phyloP scores from a whole-genome alignment of 176 grass and related monocot species.

The Triticum dicoccoides region DNA sequence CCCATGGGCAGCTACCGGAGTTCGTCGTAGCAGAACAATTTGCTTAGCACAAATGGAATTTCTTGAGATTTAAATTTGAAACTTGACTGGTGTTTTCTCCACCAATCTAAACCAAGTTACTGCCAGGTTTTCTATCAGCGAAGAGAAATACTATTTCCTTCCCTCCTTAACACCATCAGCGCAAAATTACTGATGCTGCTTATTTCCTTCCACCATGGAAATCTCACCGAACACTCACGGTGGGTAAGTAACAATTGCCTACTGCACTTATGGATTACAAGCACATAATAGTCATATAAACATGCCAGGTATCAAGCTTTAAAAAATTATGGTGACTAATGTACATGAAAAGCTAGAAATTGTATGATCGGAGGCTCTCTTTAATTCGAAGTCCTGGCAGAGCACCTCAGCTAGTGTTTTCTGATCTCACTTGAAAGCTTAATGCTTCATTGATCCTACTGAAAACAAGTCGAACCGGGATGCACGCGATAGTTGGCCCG shows the following conservation, averaged over 20 bases:
- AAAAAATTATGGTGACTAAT: slow-evolving; percentile 35
- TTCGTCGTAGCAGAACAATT: not conserved
- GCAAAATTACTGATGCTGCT: slow-evolving; percentile 23
- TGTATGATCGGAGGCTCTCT: slow-evolving; percentile 16
- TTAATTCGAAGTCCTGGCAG: not conserved
- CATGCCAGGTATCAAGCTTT: slow-evolving; percentile 30
- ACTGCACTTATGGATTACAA: slow-evolving; percentile 36
- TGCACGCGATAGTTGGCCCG: slow-evolving; percentile 63
- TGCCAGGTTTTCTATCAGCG: not conserved
- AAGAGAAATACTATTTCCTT: slow-evolving; percentile 4
- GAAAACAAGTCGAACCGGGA: slow-evolving; percentile 91
- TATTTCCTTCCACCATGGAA: slow-evolving; percentile 35
- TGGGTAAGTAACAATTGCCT: slow-evolving; percentile 32
- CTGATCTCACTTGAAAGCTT: slow-evolving; percentile 58
- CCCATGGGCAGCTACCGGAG: too few species aligned
- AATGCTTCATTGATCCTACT: slow-evolving; percentile 96
- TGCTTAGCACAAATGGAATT: not conserved
- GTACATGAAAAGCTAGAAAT: slow-evolving; percentile 44
- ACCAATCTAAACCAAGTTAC: not conserved
- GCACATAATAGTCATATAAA: slow-evolving; percentile 32
- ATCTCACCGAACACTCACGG: not conserved
- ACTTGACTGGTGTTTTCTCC: not conserved
- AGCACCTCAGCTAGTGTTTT: slow-evolving; percentile 48
- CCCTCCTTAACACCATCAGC: not conserved
- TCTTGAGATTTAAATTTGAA: not conserved